Conservation (phyloP, 352 stramenopile species). For the Aphanomyces astaci region DNA sequence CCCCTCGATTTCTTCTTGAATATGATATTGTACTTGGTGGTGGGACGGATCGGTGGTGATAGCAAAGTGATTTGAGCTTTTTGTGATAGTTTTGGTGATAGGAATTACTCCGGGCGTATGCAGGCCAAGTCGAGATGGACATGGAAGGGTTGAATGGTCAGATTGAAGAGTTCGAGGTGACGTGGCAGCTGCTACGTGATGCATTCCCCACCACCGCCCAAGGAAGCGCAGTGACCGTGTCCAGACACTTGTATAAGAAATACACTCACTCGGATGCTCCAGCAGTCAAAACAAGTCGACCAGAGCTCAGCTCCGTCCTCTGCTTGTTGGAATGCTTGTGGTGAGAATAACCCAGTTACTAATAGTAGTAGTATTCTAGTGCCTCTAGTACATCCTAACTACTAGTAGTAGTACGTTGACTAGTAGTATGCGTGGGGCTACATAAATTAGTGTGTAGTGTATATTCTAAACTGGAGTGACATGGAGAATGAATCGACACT, state of each 20-base stretch:
- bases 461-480: no score
- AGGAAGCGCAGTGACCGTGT: not conserved
- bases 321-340: slow-evolving; percentile 3
- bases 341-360: not conserved
- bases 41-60: no score
- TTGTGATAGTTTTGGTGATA: slow-evolving; percentile 23
- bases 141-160: slow-evolving; percentile 33
- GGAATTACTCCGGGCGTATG: slow-evolving; percentile 55
- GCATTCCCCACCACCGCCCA: not conserved
- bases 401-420: no score
- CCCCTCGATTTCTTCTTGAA: no score
- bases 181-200: slow-evolving; percentile 47
- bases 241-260: not conserved
- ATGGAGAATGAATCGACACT: no score
- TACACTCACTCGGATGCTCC: not conserved
- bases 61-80: not conserved
- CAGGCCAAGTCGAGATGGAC: slow-evolving; percentile 43
- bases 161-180: slow-evolving; percentile 56
- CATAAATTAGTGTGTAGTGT: no score
- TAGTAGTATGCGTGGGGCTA: no score
- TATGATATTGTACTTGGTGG: no score
- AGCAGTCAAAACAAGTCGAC: not conserved
- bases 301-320: not conserved
- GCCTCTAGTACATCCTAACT: no score
- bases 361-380: no score